Percentiles rank a stretch among this genome's conserved stretches.
phyloP scores from a whole-genome alignment of 2,329 filamentous ascomycete species.

The Claviceps arundinis region DNA sequence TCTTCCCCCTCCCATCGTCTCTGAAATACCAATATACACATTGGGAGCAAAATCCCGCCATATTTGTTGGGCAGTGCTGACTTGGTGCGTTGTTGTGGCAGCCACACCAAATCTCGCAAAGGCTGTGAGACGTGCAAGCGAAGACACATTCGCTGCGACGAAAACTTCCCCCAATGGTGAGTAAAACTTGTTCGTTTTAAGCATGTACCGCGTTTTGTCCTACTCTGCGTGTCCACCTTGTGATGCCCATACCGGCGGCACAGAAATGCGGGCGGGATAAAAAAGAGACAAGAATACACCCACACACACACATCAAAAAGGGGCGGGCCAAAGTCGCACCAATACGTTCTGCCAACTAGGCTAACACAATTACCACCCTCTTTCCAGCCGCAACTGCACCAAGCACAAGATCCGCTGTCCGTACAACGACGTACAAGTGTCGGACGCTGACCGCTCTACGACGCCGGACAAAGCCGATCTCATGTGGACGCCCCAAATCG shows the following conservation, averaged over 20 bases:
- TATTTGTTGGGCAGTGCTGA: slow-evolving; percentile 9
- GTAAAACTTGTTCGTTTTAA: slow-evolving; percentile 13
- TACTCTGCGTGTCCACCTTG: neutral
- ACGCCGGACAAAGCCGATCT: slow-evolving; percentile 54
- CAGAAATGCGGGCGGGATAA: neutral
- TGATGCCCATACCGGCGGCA: slow-evolving; percentile 1
- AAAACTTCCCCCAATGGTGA: slow-evolving; percentile 95
- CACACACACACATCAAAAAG: neutral
- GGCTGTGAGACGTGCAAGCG: slow-evolving; percentile 97
- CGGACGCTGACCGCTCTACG: slow-evolving; percentile 46
- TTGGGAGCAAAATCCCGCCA: neutral
- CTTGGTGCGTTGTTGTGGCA: slow-evolving; percentile 21
- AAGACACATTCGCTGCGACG: slow-evolving; percentile 93
- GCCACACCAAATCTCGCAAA: slow-evolving; percentile 97
- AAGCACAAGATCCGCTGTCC: slow-evolving; percentile 98
- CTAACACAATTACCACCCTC: slow-evolving; percentile 9
- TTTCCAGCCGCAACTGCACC: slow-evolving; percentile 78
- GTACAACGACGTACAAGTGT: slow-evolving; percentile 74
- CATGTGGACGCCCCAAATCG: slow-evolving; percentile 76
- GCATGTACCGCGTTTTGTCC: neutral
- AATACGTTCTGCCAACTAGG: neutral
- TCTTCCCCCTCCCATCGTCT: slow-evolving; percentile 5
- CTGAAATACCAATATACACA: neutral
- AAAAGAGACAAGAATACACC: neutral
- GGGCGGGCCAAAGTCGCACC: neutral